Conservation (phyloP, 352 stramenopile genomes). For the Pythium sp. region DNA sequence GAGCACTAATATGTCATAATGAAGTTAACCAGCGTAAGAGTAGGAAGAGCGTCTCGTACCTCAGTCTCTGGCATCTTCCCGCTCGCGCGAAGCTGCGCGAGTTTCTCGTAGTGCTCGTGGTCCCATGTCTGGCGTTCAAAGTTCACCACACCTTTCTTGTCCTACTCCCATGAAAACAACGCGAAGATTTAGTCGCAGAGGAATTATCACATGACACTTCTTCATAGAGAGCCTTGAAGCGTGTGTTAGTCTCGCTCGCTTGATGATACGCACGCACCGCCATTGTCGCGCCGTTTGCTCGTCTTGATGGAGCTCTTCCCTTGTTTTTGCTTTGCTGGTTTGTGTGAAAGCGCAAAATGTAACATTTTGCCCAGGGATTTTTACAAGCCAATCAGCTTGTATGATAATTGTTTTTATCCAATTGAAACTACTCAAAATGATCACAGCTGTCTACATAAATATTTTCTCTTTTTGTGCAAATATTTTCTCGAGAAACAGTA, state of each 20-base stretch:
- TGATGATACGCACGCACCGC: conserved; percentile 13
- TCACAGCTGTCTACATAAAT: not conserved
- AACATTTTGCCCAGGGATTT: not conserved
- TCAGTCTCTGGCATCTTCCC: conserved; percentile 57
- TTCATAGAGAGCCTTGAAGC: not conserved
- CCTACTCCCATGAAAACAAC: conserved; percentile 15
- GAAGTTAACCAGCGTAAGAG: not conserved
- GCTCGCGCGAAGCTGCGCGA: conserved; percentile 68
- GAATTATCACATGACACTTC: not conserved
- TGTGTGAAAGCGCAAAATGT: conserved; percentile 1
- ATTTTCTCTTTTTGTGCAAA: not conserved
- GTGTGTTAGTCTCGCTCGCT: not conserved
- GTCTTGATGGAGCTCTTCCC: not conserved
- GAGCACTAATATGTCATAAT: not conserved
- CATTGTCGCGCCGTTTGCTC: conserved; percentile 6
- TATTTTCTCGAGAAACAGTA: not conserved
- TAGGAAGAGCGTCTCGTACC: conserved; percentile 20
- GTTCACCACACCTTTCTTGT: conserved; percentile 79
- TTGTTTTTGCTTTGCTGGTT: not conserved
- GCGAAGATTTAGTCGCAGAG: not conserved
- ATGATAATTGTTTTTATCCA: not conserved
- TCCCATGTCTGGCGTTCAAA: conserved; percentile 86
- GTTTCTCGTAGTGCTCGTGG: conserved; percentile 68
- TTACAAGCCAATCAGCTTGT: not conserved
- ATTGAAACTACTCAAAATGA: not conserved